These are phyloP conservation scores for Hebeloma cylindrosporum DNA, from an alignment of 768 basidiomycete species.

Conservation along the genomic window DNA sequence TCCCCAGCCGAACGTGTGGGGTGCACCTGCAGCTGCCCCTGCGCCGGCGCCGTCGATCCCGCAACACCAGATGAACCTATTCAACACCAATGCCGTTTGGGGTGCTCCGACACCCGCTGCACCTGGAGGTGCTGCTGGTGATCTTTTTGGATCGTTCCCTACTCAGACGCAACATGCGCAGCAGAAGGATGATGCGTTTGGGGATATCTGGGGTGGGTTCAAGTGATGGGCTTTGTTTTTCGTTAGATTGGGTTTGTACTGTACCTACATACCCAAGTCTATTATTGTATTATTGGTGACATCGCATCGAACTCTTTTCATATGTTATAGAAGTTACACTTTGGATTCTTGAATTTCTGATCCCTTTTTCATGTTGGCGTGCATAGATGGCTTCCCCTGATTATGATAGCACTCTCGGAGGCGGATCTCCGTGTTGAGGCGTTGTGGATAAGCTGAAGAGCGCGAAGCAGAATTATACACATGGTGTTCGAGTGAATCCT, in stretches of 20 bases:
- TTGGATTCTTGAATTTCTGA: too few species aligned
- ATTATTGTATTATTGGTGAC: too few species aligned
- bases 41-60: conserved; percentile 25
- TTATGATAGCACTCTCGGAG: too few species aligned
- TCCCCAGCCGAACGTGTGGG: conserved; percentile 44
- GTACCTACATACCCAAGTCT: too few species aligned
- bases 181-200: conserved; percentile 79
- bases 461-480: too few species aligned
- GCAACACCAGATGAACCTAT: conserved; percentile 37
- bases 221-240: conserved; percentile 44
- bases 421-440: too few species aligned
- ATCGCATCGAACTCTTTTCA: too few species aligned
- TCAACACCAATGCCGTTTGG: conserved; percentile 64
- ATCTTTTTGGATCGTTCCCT: conserved; percentile 35
- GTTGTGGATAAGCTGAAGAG: too few species aligned
- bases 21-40: conserved; percentile 24
- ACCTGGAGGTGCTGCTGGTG: conserved; percentile 27
- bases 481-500: too few species aligned
- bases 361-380: too few species aligned
- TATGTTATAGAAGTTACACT: too few species aligned
- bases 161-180: conserved; percentile 29
- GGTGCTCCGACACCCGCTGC: conserved; percentile 25
- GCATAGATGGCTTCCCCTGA: too few species aligned
- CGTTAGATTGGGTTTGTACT: conserved; percentile 5
- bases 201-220: conserved; percentile 82